Evolutionary conservation across 495 filamentous ascomycete genomes (phyloP).

Genomic region (Talaromyces ruber): DNA sequence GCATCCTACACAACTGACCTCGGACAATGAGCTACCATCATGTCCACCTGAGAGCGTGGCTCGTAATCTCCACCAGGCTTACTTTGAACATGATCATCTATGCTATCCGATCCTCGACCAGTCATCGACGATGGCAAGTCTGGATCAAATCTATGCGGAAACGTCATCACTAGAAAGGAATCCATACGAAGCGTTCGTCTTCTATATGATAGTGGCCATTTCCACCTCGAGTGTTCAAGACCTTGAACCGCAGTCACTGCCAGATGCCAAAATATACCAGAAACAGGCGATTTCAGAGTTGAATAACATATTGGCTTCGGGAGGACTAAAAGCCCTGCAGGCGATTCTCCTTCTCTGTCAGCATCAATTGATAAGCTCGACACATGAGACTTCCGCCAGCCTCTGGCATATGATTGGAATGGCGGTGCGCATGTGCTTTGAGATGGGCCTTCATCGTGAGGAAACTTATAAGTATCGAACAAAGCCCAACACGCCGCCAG

Average conservation of each 20-base stretch:
- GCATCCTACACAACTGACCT: too few species aligned
- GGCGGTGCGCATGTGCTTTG: slow-evolving; percentile 17
- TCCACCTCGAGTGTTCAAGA: slow-evolving; percentile 14
- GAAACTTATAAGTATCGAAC: slow-evolving; percentile 5
- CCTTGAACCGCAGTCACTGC: slow-evolving; percentile 15
- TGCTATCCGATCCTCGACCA: slow-evolving; percentile 16
- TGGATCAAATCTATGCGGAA: slow-evolving; percentile 12
- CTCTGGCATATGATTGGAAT: slow-evolving; percentile 21
- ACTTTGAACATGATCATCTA: slow-evolving; percentile 18
- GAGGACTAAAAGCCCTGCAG: slow-evolving; percentile 13
- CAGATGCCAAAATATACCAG: slow-evolving; percentile 16
- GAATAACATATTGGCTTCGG: slow-evolving; percentile 10
- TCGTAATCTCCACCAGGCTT: slow-evolving; percentile 11
- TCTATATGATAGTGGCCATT: slow-evolving; percentile 19
- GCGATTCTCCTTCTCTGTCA: slow-evolving; percentile 19
- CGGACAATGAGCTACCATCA: not conserved
- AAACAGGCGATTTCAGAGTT: slow-evolving; percentile 7
- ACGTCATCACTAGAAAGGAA: slow-evolving; percentile 8
- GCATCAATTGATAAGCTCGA: slow-evolving; percentile 17
- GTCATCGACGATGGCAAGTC: not conserved
- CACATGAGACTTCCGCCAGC: slow-evolving; percentile 16
- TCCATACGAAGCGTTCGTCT: slow-evolving; percentile 11
- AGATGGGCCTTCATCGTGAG: slow-evolving; percentile 19
- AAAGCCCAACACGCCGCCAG: not conserved
- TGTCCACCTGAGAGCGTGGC: slow-evolving; percentile 12